Percentiles rank a stretch among this genome's conserved stretches.
phyloP scores from a whole-genome alignment of 2,329 filamentous ascomycete genomes.

The Lasiodiplodia hormozganensis region DNA sequence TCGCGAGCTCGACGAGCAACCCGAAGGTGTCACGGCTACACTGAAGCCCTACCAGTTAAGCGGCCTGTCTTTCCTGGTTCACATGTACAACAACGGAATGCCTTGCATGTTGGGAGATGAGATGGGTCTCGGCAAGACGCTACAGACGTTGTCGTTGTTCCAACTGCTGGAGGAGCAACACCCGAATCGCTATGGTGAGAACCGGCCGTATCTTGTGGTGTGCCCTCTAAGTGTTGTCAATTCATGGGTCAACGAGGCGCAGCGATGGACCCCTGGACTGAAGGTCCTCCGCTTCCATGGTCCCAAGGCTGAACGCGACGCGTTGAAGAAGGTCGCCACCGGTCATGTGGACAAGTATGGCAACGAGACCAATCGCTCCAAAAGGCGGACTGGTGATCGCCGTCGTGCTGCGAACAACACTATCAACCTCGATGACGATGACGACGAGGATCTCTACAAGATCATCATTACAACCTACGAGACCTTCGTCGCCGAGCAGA shows the following conservation, averaged over 20 bases:
- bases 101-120: conserved; percentile 98
- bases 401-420: conserved; percentile 62
- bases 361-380: conserved; percentile 70
- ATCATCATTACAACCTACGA: conserved; percentile 95
- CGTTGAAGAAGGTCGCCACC: conserved; percentile 61
- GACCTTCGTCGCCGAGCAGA: conserved; percentile 97
- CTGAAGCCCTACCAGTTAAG: conserved; percentile 98
- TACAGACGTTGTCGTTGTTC: conserved; percentile 95
- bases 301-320: conserved; percentile 81
- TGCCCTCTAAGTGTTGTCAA: conserved; percentile 95
- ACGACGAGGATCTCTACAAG: conserved; percentile 42
- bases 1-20: conserved; percentile 51
- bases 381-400: conserved; percentile 89
- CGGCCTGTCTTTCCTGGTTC: conserved; percentile 98
- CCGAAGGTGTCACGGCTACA: conserved; percentile 54
- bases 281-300: conserved; percentile 93
- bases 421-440: conserved; percentile 33
- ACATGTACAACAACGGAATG: conserved; percentile 98
- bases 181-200: conserved; percentile 63
- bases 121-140: conserved; percentile 99
- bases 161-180: conserved; percentile 97
- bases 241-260: conserved; percentile 97
- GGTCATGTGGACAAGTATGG: conserved; percentile 56
- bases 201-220: conserved; percentile 92
- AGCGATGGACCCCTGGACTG: conserved; percentile 93